Evolutionary conservation across 2,329 filamentous ascomycete genomes (phyloP).

Genomic region (Chaetomium sp.): DNA sequence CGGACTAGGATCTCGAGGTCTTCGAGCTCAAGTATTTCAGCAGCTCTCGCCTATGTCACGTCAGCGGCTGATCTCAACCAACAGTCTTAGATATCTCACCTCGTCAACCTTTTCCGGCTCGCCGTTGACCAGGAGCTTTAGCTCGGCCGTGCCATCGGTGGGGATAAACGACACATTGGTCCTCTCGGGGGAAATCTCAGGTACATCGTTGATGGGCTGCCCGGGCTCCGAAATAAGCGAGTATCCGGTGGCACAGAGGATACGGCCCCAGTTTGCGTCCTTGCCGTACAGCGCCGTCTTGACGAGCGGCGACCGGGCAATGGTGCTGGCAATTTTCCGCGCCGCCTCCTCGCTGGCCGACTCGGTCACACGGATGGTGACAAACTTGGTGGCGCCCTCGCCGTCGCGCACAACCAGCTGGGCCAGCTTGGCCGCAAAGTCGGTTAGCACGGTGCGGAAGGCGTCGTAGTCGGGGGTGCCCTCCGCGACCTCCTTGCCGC

Average conservation of each 20-base stretch:
- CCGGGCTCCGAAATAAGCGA: conserved; percentile 63
- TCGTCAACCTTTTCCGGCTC: conserved; percentile 82
- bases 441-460: conserved; percentile 70
- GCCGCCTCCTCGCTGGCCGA: conserved; percentile 70
- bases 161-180: conserved; percentile 81
- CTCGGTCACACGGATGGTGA: conserved; percentile 83
- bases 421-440: conserved; percentile 80
- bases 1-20: conserved; percentile 78
- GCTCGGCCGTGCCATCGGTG: conserved; percentile 71
- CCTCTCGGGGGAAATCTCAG: conserved; percentile 66
- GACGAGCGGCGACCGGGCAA: conserved; percentile 88
- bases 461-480: conserved; percentile 64
- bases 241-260: conserved; percentile 92
- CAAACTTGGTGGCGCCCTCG: conserved; percentile 97
- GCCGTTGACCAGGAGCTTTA: conserved; percentile 75
- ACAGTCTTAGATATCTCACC: conserved; percentile 20
- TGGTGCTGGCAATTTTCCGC: conserved; percentile 79
- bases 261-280: conserved; percentile 98
- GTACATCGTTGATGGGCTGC: conserved; percentile 59
- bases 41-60: conserved; percentile 57
- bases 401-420: conserved; percentile 94
- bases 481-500: conserved; percentile 64
- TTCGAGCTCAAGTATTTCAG: conserved; percentile 75
- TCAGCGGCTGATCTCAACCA: background rate
- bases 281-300: conserved; percentile 97